phyloP scores from a whole-genome alignment of 208 protist species.

The Leptomonas pyrrhocoris region DNA sequence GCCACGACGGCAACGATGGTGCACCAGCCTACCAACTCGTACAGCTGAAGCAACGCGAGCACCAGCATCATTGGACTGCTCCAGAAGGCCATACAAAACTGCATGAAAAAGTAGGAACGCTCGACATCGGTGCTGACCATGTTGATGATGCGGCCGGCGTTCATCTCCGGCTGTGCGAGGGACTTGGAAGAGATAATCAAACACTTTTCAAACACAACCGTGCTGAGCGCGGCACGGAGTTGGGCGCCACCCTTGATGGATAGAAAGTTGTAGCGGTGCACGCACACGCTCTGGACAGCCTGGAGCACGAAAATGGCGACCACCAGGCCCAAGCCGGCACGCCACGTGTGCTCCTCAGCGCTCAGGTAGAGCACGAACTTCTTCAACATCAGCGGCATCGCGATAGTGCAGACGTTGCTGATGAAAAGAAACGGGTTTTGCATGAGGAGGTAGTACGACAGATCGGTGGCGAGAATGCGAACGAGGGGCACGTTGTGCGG shows the following conservation, averaged over 20 bases:
- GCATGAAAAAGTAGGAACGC: constrained; percentile 43
- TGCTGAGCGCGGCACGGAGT: constrained; percentile 62
- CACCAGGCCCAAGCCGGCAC: constrained; percentile 20
- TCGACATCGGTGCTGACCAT: constrained; percentile 84
- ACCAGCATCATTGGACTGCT: constrained; percentile 75
- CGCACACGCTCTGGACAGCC: constrained; percentile 49
- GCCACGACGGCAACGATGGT: constrained; percentile 74
- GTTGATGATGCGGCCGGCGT: constrained; percentile 88
- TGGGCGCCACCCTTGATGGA: constrained; percentile 42
- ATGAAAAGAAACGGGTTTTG: constrained; percentile 58
- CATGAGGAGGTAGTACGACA: constrained; percentile 37
- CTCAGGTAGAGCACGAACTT: too few species aligned
- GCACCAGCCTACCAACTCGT: constrained; percentile 60
- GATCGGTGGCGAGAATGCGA: constrained; percentile 26
- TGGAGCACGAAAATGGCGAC: constrained; percentile 45
- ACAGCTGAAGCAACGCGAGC: constrained; percentile 50
- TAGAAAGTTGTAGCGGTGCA: constrained; percentile 62
- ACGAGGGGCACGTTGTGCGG: constrained; percentile 24
- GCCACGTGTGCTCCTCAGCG: too few species aligned
- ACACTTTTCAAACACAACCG: constrained; percentile 83
- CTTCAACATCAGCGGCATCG: too few species aligned
- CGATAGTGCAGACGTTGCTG: constrained; percentile 35
- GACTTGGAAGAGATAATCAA: constrained; percentile 54
- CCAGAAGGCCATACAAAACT: constrained; percentile 51
- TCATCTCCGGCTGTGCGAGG: constrained; percentile 72